A percentile compares a stretch with the other conserved stretches of the same genome.
Conservation (phyloP, 2,329 filamentous ascomycete genomes). For the Tympanopsis confertula region DNA sequence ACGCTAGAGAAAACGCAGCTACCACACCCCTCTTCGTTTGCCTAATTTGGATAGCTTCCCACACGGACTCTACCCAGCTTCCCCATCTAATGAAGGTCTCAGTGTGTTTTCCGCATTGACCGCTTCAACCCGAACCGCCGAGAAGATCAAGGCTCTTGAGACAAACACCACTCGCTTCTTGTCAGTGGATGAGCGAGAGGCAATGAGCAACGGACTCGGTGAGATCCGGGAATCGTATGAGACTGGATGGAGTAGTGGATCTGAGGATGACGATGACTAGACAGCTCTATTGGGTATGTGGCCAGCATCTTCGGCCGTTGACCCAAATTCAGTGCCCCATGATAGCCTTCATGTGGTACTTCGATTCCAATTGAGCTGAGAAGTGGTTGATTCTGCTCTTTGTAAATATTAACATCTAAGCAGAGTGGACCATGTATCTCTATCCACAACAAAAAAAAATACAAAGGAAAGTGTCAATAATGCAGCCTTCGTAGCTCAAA, state of each 20-base stretch:
- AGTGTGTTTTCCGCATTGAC: slow-evolving; percentile 51
- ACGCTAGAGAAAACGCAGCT: slow-evolving; percentile 21
- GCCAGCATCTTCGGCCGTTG: too few relatives aligned
- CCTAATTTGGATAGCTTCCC: slow-evolving; percentile 80
- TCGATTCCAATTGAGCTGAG: too few relatives aligned
- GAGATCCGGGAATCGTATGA: slow-evolving; percentile 81
- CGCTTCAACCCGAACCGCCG: slow-evolving; percentile 63
- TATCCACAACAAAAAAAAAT: too few relatives aligned
- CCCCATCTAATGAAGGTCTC: slow-evolving; percentile 21
- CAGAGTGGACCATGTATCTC: too few relatives aligned
- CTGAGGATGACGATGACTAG: slow-evolving; percentile 56
- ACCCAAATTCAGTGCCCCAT: too few relatives aligned
- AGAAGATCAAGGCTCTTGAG: slow-evolving; percentile 55
- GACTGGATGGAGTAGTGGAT: slow-evolving; percentile 74
- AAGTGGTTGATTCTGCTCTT: too few relatives aligned
- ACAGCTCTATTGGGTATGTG: too few relatives aligned
- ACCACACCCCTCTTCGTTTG: slow-evolving; percentile 47
- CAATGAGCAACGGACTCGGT: slow-evolving; percentile 67
- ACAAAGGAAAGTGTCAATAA: too few relatives aligned
- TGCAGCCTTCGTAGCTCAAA: too few relatives aligned
- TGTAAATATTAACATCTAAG: too few relatives aligned
- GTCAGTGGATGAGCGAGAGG: slow-evolving; percentile 69
- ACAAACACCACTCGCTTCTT: slow-evolving; percentile 51
- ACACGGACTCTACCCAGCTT: slow-evolving; percentile 34
- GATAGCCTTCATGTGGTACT: too few relatives aligned